These are phyloP conservation scores for Cystobasidium sp. DNA, from an alignment of 1,284 basidiomycete genomes.

Conservation along the genomic window DNA sequence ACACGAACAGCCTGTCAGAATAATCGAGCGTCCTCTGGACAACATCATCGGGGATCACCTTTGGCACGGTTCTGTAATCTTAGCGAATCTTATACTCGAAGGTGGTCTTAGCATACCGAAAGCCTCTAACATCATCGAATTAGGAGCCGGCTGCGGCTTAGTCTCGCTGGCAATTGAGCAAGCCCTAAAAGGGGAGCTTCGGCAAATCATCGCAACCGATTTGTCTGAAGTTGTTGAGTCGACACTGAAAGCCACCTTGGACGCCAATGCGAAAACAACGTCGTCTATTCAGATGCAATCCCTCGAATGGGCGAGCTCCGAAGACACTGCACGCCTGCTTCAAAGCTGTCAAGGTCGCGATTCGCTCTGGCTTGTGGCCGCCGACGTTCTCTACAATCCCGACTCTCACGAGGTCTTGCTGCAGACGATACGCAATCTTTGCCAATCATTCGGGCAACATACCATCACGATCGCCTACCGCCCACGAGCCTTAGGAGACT, in stretches of 20 bases:
- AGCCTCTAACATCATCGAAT: constrained; percentile 45
- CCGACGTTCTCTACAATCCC: constrained; percentile 53
- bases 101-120: constrained; percentile 18
- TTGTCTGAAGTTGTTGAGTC: constrained; percentile 48
- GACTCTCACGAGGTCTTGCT: constrained; percentile 47
- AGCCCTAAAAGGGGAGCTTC: background rate
- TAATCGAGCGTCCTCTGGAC: constrained; percentile 36
- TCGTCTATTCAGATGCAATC: background rate
- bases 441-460: background rate
- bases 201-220: constrained; percentile 47
- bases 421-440: constrained; percentile 46
- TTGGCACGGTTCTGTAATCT: constrained; percentile 51
- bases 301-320: constrained; percentile 43
- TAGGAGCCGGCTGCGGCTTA: constrained; percentile 52
- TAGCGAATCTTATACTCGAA: constrained; percentile 45
- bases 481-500: constrained; percentile 49
- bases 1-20: background rate
- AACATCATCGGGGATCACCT: constrained; percentile 45
- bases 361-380: constrained; percentile 45
- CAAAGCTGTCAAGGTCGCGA: background rate
- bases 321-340: background rate
- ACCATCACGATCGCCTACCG: constrained; percentile 49
- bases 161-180: constrained; percentile 37
- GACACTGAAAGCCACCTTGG: constrained; percentile 44
- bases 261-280: background rate